Conservation (phyloP, 805 yeast species). For the Osmozyma mogii region DNA sequence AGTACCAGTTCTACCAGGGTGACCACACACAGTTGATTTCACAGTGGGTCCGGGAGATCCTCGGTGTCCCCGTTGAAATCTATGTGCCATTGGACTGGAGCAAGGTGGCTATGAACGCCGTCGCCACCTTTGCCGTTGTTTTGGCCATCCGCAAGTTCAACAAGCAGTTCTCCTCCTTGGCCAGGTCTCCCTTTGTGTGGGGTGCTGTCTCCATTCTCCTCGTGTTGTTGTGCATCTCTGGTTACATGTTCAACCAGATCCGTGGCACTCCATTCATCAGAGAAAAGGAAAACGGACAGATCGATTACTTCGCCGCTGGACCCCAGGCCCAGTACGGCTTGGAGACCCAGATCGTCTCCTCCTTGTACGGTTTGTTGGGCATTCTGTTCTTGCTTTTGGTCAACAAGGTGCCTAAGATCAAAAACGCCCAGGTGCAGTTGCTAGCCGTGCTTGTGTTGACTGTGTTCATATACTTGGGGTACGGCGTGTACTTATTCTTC, state of each 20-base stretch:
- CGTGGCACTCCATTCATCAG: conserved; percentile 63
- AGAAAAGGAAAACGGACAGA: conserved; percentile 29
- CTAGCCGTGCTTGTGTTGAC: conserved; percentile 40
- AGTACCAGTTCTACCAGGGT: conserved; percentile 41
- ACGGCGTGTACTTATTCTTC: conserved; percentile 55
- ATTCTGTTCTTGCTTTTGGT: conserved; percentile 51
- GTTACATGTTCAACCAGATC: conserved; percentile 90
- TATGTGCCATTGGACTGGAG: conserved; percentile 38
- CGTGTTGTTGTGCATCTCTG: conserved; percentile 68
- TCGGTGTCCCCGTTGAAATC: conserved; percentile 28
- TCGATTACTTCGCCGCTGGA: conserved; percentile 40
- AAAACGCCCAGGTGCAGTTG: conserved; percentile 39
- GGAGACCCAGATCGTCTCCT: conserved; percentile 81
- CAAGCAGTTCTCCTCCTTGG: conserved; percentile 27
- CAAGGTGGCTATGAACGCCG: conserved; percentile 26
- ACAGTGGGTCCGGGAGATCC: conserved; percentile 26
- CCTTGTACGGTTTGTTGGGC: conserved; percentile 64
- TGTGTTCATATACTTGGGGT: conserved; percentile 43
- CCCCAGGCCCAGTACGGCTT: conserved; percentile 75
- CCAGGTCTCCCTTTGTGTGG: conserved; percentile 61
- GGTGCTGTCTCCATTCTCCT: conserved; percentile 54
- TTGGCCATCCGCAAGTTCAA: conserved; percentile 20
- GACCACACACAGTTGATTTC: conserved; percentile 32
- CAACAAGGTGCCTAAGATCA: conserved; percentile 44
- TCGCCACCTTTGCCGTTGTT: conserved; percentile 23